phyloP scores from a whole-genome alignment of 108 stramenopile genomes.

The Skeletonema costatum region DNA sequence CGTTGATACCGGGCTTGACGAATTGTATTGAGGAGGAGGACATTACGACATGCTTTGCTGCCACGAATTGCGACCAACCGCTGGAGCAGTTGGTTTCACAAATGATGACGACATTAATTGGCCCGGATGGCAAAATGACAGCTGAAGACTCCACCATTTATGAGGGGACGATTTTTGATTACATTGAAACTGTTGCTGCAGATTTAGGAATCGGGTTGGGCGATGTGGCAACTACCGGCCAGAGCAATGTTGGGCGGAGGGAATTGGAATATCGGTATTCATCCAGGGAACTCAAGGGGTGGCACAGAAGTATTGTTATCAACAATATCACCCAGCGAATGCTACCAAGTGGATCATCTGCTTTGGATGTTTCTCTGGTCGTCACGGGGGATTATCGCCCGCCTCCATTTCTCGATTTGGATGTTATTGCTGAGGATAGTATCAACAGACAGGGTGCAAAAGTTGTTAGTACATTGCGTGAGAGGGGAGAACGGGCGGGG shows the following conservation, averaged over 20 bases:
- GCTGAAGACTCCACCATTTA: slow-evolving; percentile 4
- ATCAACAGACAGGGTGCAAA: slow-evolving; percentile 19
- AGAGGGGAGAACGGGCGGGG: slow-evolving; percentile 12
- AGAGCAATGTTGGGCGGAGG: neutral
- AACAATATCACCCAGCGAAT: slow-evolving; percentile 8
- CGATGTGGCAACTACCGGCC: slow-evolving; percentile 6
- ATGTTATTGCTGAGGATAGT: slow-evolving; percentile 32
- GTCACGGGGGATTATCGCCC: slow-evolving; percentile 37
- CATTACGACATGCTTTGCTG: slow-evolving; percentile 5
- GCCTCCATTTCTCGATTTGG: slow-evolving; percentile 21
- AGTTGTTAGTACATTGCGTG: slow-evolving; percentile 13
- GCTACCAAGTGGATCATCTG: slow-evolving; percentile 23
- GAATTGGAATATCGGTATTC: neutral
- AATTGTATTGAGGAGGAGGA: neutral
- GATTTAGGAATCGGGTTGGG: slow-evolving; percentile 10
- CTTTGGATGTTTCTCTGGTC: slow-evolving; percentile 27
- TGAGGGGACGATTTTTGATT: slow-evolving; percentile 11
- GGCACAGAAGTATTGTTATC: neutral
- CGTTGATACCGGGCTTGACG: neutral
- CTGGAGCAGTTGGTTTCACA: neutral
- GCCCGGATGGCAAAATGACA: slow-evolving; percentile 12
- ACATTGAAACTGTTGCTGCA: neutral
- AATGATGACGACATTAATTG: slow-evolving; percentile 9
- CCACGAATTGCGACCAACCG: slow-evolving; percentile 25
- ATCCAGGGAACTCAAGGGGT: neutral